These are phyloP conservation scores for Debaryomyces robertsiae DNA, from an alignment of 1,139 yeast species.

Conservation along the genomic window DNA sequence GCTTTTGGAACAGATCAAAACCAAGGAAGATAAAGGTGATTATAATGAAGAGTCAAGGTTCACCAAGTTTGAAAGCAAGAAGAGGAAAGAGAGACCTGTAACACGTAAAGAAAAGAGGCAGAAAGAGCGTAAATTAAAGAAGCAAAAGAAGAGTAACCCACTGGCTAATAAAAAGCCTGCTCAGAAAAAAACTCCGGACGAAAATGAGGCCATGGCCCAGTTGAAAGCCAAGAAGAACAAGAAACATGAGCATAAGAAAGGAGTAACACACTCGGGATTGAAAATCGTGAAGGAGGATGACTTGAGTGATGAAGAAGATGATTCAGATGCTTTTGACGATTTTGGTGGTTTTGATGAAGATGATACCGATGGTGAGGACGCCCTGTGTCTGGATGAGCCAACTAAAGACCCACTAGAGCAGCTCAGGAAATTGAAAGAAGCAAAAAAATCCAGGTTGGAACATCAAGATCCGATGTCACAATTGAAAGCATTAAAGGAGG, in stretches of 20 bases:
- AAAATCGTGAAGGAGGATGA: constrained; percentile 35
- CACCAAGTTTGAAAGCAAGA: constrained; percentile 30
- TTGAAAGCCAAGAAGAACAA: constrained; percentile 15
- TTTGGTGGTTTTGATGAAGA: constrained; percentile 13
- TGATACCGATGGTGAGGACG: constrained; percentile 12
- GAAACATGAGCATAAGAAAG: constrained; percentile 8
- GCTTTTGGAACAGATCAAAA: constrained; percentile 63
- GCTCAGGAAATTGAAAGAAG: constrained; percentile 25
- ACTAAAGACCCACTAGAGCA: constrained; percentile 29
- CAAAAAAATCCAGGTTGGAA: constrained; percentile 13
- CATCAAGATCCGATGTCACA: constrained; percentile 38
- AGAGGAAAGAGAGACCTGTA: constrained; percentile 27
- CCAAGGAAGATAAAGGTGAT: constrained; percentile 44
- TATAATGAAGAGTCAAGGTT: constrained; percentile 41
- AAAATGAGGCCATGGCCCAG: constrained; percentile 11
- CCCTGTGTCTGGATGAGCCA: constrained; percentile 11
- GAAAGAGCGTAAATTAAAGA: constrained; percentile 55
- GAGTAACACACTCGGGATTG: constrained; percentile 11
- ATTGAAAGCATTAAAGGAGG: constrained; percentile 39
- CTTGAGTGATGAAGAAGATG: constrained; percentile 20
- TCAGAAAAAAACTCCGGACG: constrained; percentile 11
- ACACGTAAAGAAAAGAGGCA: constrained; percentile 62
- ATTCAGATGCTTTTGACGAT: constrained; percentile 18
- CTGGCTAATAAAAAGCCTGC: not conserved
- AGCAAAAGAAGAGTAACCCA: constrained; percentile 34